Base-by-base conservation (phyloP, 2,329 filamentous ascomycete genomes). In the Acarospora socialis region DNA sequence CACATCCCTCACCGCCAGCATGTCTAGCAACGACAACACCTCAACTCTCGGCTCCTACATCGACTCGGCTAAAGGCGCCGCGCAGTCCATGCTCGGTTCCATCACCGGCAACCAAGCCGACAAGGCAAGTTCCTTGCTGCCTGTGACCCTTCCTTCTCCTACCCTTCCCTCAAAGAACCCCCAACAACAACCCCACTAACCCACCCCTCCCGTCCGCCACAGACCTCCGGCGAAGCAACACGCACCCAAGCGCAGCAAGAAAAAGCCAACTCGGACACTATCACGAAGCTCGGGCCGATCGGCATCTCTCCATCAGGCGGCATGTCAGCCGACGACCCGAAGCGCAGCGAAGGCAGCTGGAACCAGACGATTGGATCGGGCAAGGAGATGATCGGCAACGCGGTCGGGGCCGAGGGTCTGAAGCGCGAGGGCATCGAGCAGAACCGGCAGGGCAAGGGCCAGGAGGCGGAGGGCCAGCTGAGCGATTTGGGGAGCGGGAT, bases 361-460 rank as follows among this genome's bases (percentile, higher is more conserved):
- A 82, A 93, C 62, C 86, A 94, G 60, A 92, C 83, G 4, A 50
- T 86, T n/a, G 87, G 86, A 32, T 71, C 78, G 1, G 76, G 76
- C 25, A 94, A 94, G 64, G 82, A 94, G 53, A 63, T 75, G 4
- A 41, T 90, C 1, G 87, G 87, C 36, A 75, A 76, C 12, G 46
- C 87, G 4, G 43, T 87, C 16, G 87, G 86, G 38, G 74, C 71
- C 41, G 77, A 90, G 58, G 66, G 63, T 20, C 57, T 94, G 33
- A 87, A 86, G 63, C 65, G 72, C 28, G 52, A 74, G 15, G 87
- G 87, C 4, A 71, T 72, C 19, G 57, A 77, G 46, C 84, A 94
- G 62, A 92, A 92, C 50, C 62, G 70, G 20, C 67, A 78, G 40
- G 87, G 86, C 13, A 79, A 90, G 58, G 69, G 68, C 19, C 75